Conservation (phyloP, 1,139 yeast genomes). For the Insectozyma bohioensis region DNA sequence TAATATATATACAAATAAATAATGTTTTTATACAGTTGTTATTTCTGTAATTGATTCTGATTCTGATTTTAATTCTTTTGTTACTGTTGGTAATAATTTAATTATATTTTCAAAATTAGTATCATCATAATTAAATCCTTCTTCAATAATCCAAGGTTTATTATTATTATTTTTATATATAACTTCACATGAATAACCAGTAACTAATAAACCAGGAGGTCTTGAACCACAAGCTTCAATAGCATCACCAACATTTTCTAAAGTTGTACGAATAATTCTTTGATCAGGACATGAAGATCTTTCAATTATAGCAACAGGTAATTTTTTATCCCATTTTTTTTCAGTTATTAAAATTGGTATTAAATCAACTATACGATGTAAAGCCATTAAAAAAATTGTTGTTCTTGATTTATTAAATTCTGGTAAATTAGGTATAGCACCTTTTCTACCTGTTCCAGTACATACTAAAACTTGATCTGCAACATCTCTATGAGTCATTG, state of each 20-base stretch:
- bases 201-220: slow-evolving; percentile 89
- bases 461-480: slow-evolving; percentile 92
- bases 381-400: slow-evolving; percentile 85
- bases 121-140: slow-evolving; percentile 42
- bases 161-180: slow-evolving; percentile 23
- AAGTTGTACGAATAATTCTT: slow-evolving; percentile 72
- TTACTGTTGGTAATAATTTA: slow-evolving; percentile 5
- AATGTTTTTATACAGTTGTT: too few species aligned
- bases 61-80: too few species aligned
- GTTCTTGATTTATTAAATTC: slow-evolving; percentile 72
- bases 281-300: slow-evolving; percentile 95
- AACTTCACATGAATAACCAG: slow-evolving; percentile 79
- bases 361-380: slow-evolving; percentile 76
- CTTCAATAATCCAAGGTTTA: slow-evolving; percentile 53
- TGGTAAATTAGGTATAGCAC: slow-evolving; percentile 78
- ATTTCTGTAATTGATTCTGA: too few species aligned
- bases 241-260: slow-evolving; percentile 67
- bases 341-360: slow-evolving; percentile 54
- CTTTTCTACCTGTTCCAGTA: slow-evolving; percentile 93
- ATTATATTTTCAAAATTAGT: slow-evolving; percentile 2
- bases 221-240: slow-evolving; percentile 81
- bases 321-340: slow-evolving; percentile 64
- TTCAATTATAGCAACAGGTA: slow-evolving; percentile 86
- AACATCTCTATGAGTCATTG: slow-evolving; percentile 90
- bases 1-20: too few species aligned